Conservation (phyloP, 2,329 filamentous ascomycete genomes). For the Aureobasidium mangrovei region DNA sequence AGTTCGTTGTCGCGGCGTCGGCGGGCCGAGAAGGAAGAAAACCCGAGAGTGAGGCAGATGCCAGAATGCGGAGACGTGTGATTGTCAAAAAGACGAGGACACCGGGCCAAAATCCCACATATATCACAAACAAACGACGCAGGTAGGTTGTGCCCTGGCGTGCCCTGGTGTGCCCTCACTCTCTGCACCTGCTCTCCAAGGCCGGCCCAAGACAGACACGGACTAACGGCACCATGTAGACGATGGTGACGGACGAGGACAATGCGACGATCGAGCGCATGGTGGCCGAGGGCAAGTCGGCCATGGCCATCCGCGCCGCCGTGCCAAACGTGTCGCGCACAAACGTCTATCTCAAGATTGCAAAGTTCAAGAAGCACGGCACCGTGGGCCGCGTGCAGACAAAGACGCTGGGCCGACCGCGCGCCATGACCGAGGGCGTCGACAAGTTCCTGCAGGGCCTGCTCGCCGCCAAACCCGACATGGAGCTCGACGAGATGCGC, state of each 20-base stretch:
- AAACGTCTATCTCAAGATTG: slow-evolving; percentile 15
- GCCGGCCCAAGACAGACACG: background rate
- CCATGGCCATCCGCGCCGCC: slow-evolving; percentile 13
- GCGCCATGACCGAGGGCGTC: slow-evolving; percentile 10
- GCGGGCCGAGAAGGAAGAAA: no score
- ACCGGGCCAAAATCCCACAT: slow-evolving; percentile 1
- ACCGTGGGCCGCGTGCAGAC: slow-evolving; percentile 14
- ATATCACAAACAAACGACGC: slow-evolving; percentile 7
- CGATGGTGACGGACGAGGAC: slow-evolving; percentile 12
- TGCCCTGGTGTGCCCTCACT: background rate
- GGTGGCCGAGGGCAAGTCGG: slow-evolving; percentile 11
- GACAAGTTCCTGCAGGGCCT: slow-evolving; percentile 15
- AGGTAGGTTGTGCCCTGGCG: background rate
- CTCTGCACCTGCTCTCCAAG: no score
- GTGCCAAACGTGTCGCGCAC: slow-evolving; percentile 14
- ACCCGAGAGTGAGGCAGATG: no score
- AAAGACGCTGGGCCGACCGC: slow-evolving; percentile 13
- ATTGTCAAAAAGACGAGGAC: slow-evolving; percentile 5
- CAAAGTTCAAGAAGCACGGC: slow-evolving; percentile 15
- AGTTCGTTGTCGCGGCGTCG: no score
- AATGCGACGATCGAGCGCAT: slow-evolving; percentile 14
- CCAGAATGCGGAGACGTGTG: background rate
- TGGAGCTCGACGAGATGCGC: slow-evolving; percentile 16
- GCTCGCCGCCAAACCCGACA: slow-evolving; percentile 14
- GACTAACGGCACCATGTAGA: slow-evolving; percentile 4